phyloP scores from a whole-genome alignment of 495 filamentous ascomycete genomes.

The Clohesyomyces aquaticus region DNA sequence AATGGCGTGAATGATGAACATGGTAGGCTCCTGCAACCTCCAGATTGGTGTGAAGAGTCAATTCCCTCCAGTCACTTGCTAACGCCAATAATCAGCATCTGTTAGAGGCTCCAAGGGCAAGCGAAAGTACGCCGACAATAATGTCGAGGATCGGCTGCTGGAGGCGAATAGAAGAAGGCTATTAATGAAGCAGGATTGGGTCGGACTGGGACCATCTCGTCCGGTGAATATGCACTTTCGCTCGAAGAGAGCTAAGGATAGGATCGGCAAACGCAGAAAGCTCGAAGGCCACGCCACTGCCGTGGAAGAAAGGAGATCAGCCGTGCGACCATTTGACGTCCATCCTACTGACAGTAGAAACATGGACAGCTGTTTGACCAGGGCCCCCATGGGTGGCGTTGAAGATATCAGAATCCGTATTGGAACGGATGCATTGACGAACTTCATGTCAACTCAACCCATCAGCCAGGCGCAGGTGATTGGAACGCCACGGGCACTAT shows the following conservation, averaged over 20 bases:
- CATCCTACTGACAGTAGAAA: too few species aligned
- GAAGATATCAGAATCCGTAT: constrained; percentile 43
- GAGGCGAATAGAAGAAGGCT: constrained; percentile 40
- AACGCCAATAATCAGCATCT: neutral
- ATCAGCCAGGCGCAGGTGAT: constrained; percentile 23
- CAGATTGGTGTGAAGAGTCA: neutral
- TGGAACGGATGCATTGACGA: constrained; percentile 44
- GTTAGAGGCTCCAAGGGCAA: constrained; percentile 15
- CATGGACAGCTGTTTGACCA: too few species aligned
- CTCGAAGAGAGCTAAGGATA: constrained; percentile 35
- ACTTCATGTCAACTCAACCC: constrained; percentile 29
- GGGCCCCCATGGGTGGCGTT: constrained; percentile 19
- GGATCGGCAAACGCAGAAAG: constrained; percentile 47
- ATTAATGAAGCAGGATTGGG: constrained; percentile 44
- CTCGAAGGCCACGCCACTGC: constrained; percentile 7
- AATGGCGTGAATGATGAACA: too few species aligned
- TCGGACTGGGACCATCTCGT: constrained; percentile 35
- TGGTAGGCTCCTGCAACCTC: neutral
- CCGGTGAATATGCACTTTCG: constrained; percentile 40
- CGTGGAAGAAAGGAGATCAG: constrained; percentile 1
- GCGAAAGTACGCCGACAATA: constrained; percentile 3
- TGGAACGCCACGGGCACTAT: constrained; percentile 15
- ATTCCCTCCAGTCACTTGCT: neutral
- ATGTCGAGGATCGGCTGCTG: constrained; percentile 22
- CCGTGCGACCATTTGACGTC: too few species aligned